Evolutionary conservation across 495 filamentous ascomycete species (phyloP).

Genomic region (Xylaria flabelliformis): DNA sequence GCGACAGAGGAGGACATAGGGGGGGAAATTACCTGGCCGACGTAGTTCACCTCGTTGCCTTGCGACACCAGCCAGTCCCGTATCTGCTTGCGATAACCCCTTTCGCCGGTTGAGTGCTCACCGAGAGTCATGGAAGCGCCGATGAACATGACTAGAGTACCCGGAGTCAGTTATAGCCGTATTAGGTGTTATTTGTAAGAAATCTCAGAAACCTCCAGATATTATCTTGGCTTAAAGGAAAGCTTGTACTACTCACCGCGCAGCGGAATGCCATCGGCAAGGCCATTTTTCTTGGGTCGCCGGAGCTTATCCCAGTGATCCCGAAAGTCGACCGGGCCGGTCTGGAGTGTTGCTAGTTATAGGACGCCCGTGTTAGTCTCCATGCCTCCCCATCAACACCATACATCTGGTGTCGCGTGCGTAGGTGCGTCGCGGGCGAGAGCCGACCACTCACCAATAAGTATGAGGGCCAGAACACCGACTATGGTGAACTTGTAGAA

Average conservation of each 20-base stretch:
- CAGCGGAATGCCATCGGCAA: conserved; percentile 46
- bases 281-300: conserved; percentile 22
- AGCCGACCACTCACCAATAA: conserved; percentile 18
- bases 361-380: not conserved
- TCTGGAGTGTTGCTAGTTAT: conserved; percentile 24
- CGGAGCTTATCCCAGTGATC: conserved; percentile 27
- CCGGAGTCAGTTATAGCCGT: not conserved
- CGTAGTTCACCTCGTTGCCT: conserved; percentile 43
- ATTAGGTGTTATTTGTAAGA: not conserved
- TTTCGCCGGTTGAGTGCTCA: conserved; percentile 54
- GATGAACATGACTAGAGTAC: conserved; percentile 52
- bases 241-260: conserved; percentile 30
- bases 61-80: conserved; percentile 45
- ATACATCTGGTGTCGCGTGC: not conserved
- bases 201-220: not conserved
- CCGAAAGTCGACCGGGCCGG: conserved; percentile 28
- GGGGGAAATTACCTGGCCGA: conserved; percentile 39
- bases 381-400: not conserved
- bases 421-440: not conserved
- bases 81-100: conserved; percentile 61
- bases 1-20: conserved; percentile 1
- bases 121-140: conserved; percentile 67
- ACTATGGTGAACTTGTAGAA: conserved; percentile 24
- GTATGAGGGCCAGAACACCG: conserved; percentile 20
- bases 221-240: not conserved